phyloP scores from a whole-genome alignment of 768 basidiomycete species.

The Pulveroboletus sp. region DNA sequence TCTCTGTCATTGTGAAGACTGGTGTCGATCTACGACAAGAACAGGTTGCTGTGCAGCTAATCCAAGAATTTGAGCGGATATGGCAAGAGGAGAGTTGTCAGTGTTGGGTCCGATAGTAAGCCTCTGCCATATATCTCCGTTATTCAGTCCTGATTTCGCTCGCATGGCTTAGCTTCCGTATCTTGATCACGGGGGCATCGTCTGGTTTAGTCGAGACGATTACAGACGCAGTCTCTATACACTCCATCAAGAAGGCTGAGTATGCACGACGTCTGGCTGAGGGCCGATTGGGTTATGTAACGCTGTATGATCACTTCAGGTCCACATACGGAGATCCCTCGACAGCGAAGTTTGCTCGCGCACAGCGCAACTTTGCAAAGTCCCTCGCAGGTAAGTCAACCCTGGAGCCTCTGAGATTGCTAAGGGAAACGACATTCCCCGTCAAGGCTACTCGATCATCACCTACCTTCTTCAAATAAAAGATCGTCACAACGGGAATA shows the following conservation, averaged over 20 bases:
- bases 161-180: constrained; percentile 71
- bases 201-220: constrained; percentile 98
- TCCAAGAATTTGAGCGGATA: constrained; percentile 87
- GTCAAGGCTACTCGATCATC: constrained; percentile 82
- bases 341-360: constrained; percentile 81
- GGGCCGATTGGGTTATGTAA: constrained; percentile 81
- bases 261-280: constrained; percentile 84
- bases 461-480: constrained; percentile 98
- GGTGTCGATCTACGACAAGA: constrained; percentile 96
- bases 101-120: constrained; percentile 92
- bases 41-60: constrained; percentile 93
- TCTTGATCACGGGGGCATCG: constrained; percentile 87
- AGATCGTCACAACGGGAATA: constrained; percentile 98
- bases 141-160: background rate
- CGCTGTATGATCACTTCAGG: constrained; percentile 87
- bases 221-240: constrained; percentile 96
- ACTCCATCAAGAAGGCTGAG: constrained; percentile 98
- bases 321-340: constrained; percentile 85
- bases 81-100: constrained; percentile 91
- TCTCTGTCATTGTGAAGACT: constrained; percentile 98
- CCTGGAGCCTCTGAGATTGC: background rate
- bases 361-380: constrained; percentile 91
- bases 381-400: constrained; percentile 67
- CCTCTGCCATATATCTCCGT: constrained; percentile 4
- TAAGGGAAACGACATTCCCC: background rate